Base-by-base conservation (phyloP, 2,329 filamentous ascomycete genomes). In the Phaeophleospora eucalypticola region DNA sequence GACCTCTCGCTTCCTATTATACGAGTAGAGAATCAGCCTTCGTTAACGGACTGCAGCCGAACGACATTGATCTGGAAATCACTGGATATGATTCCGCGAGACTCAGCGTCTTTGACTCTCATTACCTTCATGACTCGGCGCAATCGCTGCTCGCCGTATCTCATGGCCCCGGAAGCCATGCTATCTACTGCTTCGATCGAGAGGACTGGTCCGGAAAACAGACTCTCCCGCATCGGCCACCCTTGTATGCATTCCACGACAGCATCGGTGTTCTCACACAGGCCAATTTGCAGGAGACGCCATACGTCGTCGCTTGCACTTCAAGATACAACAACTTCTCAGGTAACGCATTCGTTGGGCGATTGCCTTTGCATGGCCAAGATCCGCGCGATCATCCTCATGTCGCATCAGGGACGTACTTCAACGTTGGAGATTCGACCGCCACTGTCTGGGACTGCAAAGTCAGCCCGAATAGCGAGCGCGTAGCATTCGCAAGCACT, bases 401-500 rank as follows among this genome's bases (percentile, higher is more conserved):
- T 33, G 16, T 38, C n/a, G 20, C 24, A 10, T 15, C n/a, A 3
- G 36, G 20, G 9, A n/a, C 21, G 4, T 27, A 15, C 20, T 39
- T 46, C 33, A 41, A 41, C 12, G 32, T 46, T 21, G 27, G 33
- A 21, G 20, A 42, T 32, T 14, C 33, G 17, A 19, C 18, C 17
- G 41, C 45, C 7, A 46, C 34, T 3, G 19, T 50, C 2, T 49
- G 48, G 45, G 51, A 46, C 17, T 50, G 51, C 35, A 43, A 46
- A 15, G 32, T 46, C 17, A 41, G 42, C 15, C 27, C 33, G 20
- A 42, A n/a, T 7, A 33, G 17, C 3, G 32, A 36, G n/a, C n/a
- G n/a, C 2, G 8, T 20, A 15, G 48, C 48, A 4, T 44, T 44
- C 17, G 48, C 36, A 20, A 41, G 43, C 21, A 21, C 38, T 16